phyloP scores from a whole-genome alignment of 768 basidiomycete species.

The Mycena maculata region DNA sequence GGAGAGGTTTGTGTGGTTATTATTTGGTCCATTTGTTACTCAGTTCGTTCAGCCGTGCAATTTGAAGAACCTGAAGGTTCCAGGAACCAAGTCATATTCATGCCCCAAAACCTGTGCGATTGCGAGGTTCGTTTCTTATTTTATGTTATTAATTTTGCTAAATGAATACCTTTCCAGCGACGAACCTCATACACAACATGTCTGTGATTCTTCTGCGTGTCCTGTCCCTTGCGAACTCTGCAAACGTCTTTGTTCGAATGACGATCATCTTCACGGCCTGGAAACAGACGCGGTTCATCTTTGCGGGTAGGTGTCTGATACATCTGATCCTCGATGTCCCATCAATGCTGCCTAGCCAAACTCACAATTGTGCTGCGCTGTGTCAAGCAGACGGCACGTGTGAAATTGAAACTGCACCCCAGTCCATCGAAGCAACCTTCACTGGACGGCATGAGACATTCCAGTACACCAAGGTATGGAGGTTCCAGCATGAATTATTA shows the following conservation, averaged over 20 bases:
- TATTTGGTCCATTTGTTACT: conserved; percentile 19
- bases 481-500: background rate
- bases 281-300: conserved; percentile 56
- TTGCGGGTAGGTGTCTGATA: conserved; percentile 60
- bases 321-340: background rate
- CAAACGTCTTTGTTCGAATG: conserved; percentile 60
- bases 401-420: conserved; percentile 67
- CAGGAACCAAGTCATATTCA: conserved; percentile 47
- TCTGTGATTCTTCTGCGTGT: conserved; percentile 64
- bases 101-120: conserved; percentile 57
- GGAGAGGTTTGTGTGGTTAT: conserved; percentile 54
- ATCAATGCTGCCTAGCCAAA: conserved; percentile 51
- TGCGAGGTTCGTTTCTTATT: conserved; percentile 48
- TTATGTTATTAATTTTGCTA: background rate
- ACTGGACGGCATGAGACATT: conserved; percentile 70
- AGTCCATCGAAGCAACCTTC: conserved; percentile 72
- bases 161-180: conserved; percentile 48
- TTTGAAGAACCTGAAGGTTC: conserved; percentile 44
- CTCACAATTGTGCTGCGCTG: conserved; percentile 56
- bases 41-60: conserved; percentile 53
- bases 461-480: conserved; percentile 69
- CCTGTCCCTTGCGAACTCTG: conserved; percentile 67
- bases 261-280: conserved; percentile 66
- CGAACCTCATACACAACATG: conserved; percentile 56
- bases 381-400: conserved; percentile 65